Base-by-base conservation (phyloP, 2,329 filamentous ascomycete species). In the Drechmeria coniospora region DNA sequence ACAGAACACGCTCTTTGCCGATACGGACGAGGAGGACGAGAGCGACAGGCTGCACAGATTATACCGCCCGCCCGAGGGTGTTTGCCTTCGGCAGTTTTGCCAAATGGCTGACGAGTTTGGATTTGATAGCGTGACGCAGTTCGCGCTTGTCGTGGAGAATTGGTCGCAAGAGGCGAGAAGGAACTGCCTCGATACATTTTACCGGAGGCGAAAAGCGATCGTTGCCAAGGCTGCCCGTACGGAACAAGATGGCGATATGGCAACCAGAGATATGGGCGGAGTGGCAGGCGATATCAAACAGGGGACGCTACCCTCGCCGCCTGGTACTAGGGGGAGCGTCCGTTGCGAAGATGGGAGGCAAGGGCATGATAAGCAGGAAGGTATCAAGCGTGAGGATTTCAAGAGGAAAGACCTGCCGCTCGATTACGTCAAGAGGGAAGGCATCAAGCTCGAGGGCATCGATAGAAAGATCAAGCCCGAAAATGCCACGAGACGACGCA, bases 141-240 rank as follows among this genome's bases (percentile, higher is more conserved):
- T 95, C 62, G 90, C 86, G 4, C 58, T 94, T 21, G 73, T 84
- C 10, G 86, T 95, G 3, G 90, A 95, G 52, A 70, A 74, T 10
- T 92, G 84, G 81, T 92, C 80, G 25, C 80, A 87, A 49, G 80
- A 79, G 44, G 67, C 90, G 54, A 59, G 87, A 43, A 66, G 79
- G 35, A 74, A 77, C 38, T 86, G 73, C 50, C 57, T 95, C 15
- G 79, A 92, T 31, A 59, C 58, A 3, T 95, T 93, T 51, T 95
- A 95, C 58, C 56, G 61, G 36, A 63, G 62, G 39, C 63, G 86
- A 36, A 65, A 72, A 45, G 64, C 65, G 39, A 16, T 20, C 12
- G 29, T 74, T 22, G 45, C 50, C 21, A 48, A 42, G 4, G 26
- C 20, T 15, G 44, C 46, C 22, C 42, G 45, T 20, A 26, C 45